Evolutionary conservation across 1,139 yeast genomes (phyloP).

Genomic region (Zygosaccharomyces sapae): DNA sequence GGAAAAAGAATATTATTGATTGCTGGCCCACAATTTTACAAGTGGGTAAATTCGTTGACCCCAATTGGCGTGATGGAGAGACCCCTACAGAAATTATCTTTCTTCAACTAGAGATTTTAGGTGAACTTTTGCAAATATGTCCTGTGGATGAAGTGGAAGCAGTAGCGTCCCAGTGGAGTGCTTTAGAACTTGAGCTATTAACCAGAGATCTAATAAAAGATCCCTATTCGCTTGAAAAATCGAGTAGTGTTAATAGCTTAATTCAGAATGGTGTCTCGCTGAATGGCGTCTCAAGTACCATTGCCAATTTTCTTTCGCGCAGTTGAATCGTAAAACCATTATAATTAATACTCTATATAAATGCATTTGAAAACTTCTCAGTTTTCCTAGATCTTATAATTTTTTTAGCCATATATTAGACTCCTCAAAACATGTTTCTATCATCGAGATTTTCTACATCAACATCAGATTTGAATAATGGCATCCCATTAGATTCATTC

Average conservation of each 20-base stretch:
- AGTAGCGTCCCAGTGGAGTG: conserved; percentile 44
- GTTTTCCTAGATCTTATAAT: neutral
- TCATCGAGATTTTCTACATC: neutral
- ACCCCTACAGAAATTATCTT: conserved; percentile 36
- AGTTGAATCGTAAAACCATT: neutral
- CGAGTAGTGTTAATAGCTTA: conserved; percentile 1
- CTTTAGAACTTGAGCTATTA: conserved; percentile 37
- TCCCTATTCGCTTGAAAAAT: conserved; percentile 21
- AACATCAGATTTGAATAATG: neutral
- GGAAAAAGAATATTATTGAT: conserved; percentile 29
- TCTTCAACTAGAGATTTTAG: conserved; percentile 50
- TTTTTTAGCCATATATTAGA: neutral
- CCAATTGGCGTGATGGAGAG: conserved; percentile 43
- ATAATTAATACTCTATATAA: neutral
- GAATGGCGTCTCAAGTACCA: conserved; percentile 10
- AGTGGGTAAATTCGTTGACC: conserved; percentile 45
- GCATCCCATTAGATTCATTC: neutral
- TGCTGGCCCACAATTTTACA: conserved; percentile 61
- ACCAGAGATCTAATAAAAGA: conserved; percentile 31
- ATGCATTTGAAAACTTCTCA: neutral
- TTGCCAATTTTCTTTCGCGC: conserved; percentile 11
- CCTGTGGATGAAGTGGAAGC: conserved; percentile 41
- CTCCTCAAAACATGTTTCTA: neutral
- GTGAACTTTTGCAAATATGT: conserved; percentile 43
- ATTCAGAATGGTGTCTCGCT: conserved; percentile 5